Conservation (phyloP, 495 filamentous ascomycete species). For the Penicillium parvum region DNA sequence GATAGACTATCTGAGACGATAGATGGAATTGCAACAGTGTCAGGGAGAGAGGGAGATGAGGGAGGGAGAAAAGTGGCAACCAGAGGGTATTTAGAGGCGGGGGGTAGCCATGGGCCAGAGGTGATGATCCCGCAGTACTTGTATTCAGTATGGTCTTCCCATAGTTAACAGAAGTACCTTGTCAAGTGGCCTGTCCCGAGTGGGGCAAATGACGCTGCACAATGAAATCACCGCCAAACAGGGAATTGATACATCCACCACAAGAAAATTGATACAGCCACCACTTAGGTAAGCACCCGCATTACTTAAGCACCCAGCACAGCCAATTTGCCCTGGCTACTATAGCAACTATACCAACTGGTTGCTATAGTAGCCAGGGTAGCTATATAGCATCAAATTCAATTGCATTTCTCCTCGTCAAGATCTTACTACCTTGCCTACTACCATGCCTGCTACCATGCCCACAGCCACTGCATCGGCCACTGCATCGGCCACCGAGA, state of each 20-base stretch:
- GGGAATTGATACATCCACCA: background rate
- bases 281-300: no score
- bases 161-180: constrained; percentile 17
- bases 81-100: constrained; percentile 26
- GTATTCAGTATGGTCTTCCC: background rate
- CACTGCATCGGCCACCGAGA: no score
- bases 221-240: constrained; percentile 18
- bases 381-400: no score
- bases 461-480: no score
- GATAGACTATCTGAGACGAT: constrained; percentile 5
- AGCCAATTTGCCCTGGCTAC: no score
- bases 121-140: constrained; percentile 17
- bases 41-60: constrained; percentile 18
- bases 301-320: no score
- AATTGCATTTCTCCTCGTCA: no score
- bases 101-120: constrained; percentile 13
- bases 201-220: constrained; percentile 37
- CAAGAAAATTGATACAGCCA: no score
- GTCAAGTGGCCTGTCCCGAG: constrained; percentile 27
- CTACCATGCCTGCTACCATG: no score
- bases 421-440: no score
- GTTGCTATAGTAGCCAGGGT: no score
- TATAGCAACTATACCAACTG: no score
- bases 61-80: constrained; percentile 28
- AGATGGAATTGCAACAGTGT: constrained; percentile 8